Evolutionary conservation across 495 filamentous ascomycete genomes (phyloP), one percentile per base, ranked within the genome.

Genomic region (Geopyxis carbonaria): DNA sequence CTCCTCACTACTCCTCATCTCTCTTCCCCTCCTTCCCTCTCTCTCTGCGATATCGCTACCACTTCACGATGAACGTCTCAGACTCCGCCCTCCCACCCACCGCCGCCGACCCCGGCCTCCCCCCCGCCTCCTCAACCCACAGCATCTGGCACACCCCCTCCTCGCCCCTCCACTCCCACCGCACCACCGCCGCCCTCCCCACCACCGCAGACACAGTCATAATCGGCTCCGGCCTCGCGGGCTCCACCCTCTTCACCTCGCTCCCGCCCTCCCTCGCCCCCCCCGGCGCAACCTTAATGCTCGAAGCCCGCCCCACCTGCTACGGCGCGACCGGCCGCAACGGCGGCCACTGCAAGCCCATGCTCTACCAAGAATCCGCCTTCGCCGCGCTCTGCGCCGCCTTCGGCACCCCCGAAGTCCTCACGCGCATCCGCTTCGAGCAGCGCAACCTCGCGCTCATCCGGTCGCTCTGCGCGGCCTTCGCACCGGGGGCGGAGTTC

Each of bases 281-380:
- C 3, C 33, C 27, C 8, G 14, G 23, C 27, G n/a, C 29, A 6
- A 41, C 46, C 4, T 64, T 83, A 1, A 75, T 89, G 65, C 61
- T 92, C 1, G 83, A 92, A 57, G 80, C 81, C 4, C 65, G 81
- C 34, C 73, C 80, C 57, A 71, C 75, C 6, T 85, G 78, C 52
- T 81, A 67, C 61, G 83, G 83, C 11, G 83, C 82, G 13, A 89
- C 83, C 0, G 82, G 82, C 0, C 61, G 81, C 61, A 85, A 85
- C 52, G 79, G 79, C 32, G 79, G 79, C 5, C 78, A 85, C 49
- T 80, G 76, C 56, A 73, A 78, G 38, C 74, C 78, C 5, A 48
- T 67, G 0, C 50, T 78, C 31, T 78, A 75, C 57, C 51, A 58
- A 1, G 24, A 45, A 1, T 21, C 31, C 22, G 25, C n/a, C n/a